Percentiles rank a stretch among this genome's conserved stretches.
Evolutionary conservation across 768 basidiomycete genomes (phyloP).

Genomic region (Xerocomellus dryophilus): DNA sequence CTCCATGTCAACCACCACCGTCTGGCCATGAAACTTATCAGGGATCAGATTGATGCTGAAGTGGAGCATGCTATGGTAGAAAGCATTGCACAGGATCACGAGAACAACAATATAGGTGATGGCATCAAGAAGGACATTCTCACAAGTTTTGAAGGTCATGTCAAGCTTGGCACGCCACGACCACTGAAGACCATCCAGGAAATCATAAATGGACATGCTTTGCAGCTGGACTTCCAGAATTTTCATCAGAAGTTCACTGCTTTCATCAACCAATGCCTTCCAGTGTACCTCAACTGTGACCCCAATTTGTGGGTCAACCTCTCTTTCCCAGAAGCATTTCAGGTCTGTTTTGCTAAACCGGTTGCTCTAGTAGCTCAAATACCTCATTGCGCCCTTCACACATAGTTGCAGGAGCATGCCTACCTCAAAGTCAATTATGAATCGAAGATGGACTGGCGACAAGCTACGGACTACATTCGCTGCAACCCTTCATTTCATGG

Average conservation of each 20-base stretch:
- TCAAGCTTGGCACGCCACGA: too few species aligned
- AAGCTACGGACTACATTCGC: not conserved
- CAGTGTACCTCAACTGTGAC: not conserved
- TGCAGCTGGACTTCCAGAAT: not conserved
- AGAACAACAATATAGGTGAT: too few species aligned
- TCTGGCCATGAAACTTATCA: not conserved
- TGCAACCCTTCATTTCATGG: not conserved
- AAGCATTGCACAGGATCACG: not conserved
- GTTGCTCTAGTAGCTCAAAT: too few species aligned
- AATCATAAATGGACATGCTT: not conserved
- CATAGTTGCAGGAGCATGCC: too few species aligned
- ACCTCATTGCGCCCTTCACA: too few species aligned
- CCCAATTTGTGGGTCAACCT: too few species aligned
- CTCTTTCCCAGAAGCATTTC: too few species aligned
- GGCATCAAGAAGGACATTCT: too few species aligned
- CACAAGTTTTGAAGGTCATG: too few species aligned
- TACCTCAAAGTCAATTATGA: too few species aligned
- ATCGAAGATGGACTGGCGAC: not conserved
- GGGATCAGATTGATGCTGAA: not conserved
- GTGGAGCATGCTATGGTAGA: not conserved
- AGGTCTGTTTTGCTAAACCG: too few species aligned
- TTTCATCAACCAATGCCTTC: not conserved
- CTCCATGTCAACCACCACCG: not conserved
- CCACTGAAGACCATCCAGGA: too few species aligned
- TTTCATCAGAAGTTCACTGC: not conserved